phyloP scores from a whole-genome alignment of 768 basidiomycete genomes.

The Termitomyces sp. region DNA sequence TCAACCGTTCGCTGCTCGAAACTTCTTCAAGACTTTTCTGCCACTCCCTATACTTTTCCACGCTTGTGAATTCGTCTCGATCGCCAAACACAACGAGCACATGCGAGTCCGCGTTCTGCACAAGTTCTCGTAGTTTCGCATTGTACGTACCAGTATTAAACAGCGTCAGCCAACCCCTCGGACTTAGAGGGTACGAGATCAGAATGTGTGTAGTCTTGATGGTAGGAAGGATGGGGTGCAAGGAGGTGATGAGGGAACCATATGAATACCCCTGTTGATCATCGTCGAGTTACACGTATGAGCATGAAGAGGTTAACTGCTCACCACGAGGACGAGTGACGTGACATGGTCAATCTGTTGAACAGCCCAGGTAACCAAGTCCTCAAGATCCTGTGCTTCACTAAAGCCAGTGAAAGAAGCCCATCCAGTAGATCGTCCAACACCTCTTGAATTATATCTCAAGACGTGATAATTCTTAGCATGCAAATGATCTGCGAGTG shows the following conservation, averaged over 20 bases:
- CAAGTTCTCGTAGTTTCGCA: slow-evolving; percentile 41
- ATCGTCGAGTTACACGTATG: neutral
- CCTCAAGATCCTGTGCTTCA: slow-evolving; percentile 68
- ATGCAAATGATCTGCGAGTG: slow-evolving; percentile 36
- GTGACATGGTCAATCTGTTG: slow-evolving; percentile 34
- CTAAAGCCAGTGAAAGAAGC: slow-evolving; percentile 65
- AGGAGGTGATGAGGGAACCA: slow-evolving; percentile 68
- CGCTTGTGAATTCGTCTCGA: slow-evolving; percentile 64
- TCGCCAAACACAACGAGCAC: slow-evolving; percentile 67
- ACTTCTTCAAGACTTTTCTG: slow-evolving; percentile 28
- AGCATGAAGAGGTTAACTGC: slow-evolving; percentile 19
- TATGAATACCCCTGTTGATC: slow-evolving; percentile 74
- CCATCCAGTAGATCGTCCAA: slow-evolving; percentile 70
- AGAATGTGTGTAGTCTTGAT: slow-evolving; percentile 60
- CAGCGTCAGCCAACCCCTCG: slow-evolving; percentile 61
- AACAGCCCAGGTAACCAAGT: slow-evolving; percentile 52
- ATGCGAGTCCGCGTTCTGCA: slow-evolving; percentile 38
- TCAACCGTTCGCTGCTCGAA: slow-evolving; percentile 14
- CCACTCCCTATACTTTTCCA: slow-evolving; percentile 54
- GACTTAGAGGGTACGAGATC: slow-evolving; percentile 73
- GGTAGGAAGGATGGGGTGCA: slow-evolving; percentile 50
- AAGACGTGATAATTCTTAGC: slow-evolving; percentile 50
- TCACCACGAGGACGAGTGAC: slow-evolving; percentile 56
- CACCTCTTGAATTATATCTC: slow-evolving; percentile 74
- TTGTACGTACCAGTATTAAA: slow-evolving; percentile 58